These are phyloP conservation scores for Panaeolus cyanescens DNA, from an alignment of 768 basidiomycete genomes.

Conservation along the genomic window DNA sequence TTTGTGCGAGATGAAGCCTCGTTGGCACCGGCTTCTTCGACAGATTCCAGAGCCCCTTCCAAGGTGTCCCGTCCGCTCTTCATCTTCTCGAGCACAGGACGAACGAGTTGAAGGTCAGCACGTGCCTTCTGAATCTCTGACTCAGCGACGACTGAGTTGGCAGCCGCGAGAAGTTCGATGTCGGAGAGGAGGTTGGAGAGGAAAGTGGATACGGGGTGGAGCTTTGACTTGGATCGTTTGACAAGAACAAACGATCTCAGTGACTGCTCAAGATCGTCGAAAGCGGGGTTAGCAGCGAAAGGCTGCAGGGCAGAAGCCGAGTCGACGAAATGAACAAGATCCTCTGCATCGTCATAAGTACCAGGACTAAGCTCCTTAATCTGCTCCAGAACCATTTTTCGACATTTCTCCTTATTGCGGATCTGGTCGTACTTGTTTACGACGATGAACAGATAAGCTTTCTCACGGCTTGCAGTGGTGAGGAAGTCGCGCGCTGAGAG, in stretches of 20 bases:
- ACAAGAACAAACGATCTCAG: constrained; percentile 93
- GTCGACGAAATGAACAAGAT: constrained; percentile 98
- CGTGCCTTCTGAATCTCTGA: constrained; percentile 73
- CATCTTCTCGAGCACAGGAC: constrained; percentile 91
- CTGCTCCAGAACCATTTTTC: constrained; percentile 86
- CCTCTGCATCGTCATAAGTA: constrained; percentile 87
- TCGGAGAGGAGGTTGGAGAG: constrained; percentile 88
- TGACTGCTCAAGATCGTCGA: constrained; percentile 86
- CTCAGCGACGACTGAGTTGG: constrained; percentile 87
- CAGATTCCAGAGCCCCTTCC: constrained; percentile 75
- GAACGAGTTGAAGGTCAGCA: constrained; percentile 63
- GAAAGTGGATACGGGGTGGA: constrained; percentile 91
- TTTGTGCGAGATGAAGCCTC: constrained; percentile 55
- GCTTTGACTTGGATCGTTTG: constrained; percentile 96
- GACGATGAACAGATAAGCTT: constrained; percentile 97
- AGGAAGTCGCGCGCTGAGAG: constrained; percentile 95
- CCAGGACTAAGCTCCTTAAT: constrained; percentile 91
- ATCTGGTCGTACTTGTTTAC: constrained; percentile 98
- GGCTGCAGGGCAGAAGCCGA: constrained; percentile 74
- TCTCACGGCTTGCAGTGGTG: constrained; percentile 90
- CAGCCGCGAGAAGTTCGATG: constrained; percentile 80
- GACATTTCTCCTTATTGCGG: constrained; percentile 92
- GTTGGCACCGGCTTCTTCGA: constrained; percentile 77
- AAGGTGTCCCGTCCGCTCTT: constrained; percentile 68
- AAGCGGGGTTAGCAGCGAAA: constrained; percentile 66